Evolutionary conservation across 75 land plant species (phyloP).

Genomic region (Gnetum montanum): DNA sequence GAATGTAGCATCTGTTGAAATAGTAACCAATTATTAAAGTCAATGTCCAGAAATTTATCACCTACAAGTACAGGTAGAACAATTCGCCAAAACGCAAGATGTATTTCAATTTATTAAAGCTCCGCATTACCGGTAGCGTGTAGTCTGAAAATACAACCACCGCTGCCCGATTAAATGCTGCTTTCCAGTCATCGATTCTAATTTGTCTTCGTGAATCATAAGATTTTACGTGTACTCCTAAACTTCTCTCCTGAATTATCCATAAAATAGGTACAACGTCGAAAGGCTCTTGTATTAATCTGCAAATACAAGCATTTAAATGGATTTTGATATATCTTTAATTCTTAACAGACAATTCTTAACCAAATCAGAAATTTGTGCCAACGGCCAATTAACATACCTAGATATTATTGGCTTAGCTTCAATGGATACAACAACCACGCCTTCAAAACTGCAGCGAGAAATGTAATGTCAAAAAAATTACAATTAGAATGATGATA

Average conservation of each 20-base stretch:
- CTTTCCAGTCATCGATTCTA: conserved; percentile 54
- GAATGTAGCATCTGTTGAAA: conserved; percentile 74
- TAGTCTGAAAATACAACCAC: conserved; percentile 76
- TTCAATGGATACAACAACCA: conserved; percentile 61
- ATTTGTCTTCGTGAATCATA: conserved; percentile 24
- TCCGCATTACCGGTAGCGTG: conserved; percentile 55
- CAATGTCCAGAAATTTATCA: too few species aligned
- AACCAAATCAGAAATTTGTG: neutral
- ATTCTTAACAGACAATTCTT: too few species aligned
- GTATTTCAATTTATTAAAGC: neutral
- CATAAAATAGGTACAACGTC: conserved; percentile 70
- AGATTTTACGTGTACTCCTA: conserved; percentile 30
- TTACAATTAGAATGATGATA: too few species aligned
- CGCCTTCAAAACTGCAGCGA: conserved; percentile 77
- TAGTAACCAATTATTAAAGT: too few species aligned
- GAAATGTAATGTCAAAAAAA: neutral
- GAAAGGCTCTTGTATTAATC: conserved; percentile 88
- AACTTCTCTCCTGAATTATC: conserved; percentile 49
- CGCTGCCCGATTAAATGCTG: conserved; percentile 54
- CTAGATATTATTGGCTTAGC: conserved; percentile 38
- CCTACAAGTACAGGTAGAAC: too few species aligned
- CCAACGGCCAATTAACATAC: conserved; percentile 23
- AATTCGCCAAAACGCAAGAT: neutral
- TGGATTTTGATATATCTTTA: neutral
- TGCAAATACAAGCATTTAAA: conserved; percentile 16